A percentile compares a stretch with the other conserved stretches of the same genome.
Conservation (phyloP, 2,329 filamentous ascomycete genomes). For the Scopulariopsis brevicaulis region DNA sequence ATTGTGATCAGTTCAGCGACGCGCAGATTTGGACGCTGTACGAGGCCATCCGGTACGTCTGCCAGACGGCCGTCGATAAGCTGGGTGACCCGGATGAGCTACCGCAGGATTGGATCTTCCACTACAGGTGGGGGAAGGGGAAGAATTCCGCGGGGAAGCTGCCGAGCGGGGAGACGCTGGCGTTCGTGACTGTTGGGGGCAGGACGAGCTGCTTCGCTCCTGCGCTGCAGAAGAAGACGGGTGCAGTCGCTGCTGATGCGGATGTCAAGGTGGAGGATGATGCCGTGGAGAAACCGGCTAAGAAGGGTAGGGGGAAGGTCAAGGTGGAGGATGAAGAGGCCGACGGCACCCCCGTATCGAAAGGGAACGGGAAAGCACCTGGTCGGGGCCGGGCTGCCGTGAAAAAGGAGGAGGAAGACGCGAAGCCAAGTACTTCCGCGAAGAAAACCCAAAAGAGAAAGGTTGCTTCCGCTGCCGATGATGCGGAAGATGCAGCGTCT, state of each 20-base stretch:
- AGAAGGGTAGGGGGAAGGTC: slow-evolving; percentile 14
- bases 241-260: slow-evolving; percentile 6
- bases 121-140: slow-evolving; percentile 81
- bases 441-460: neutral
- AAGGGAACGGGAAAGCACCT: slow-evolving; percentile 6
- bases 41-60: slow-evolving; percentile 65
- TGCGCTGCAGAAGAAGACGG: slow-evolving; percentile 69
- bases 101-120: slow-evolving; percentile 79
- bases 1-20: slow-evolving; percentile 69
- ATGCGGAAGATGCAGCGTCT: neutral
- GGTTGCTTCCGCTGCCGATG: neutral
- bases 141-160: slow-evolving; percentile 60
- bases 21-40: slow-evolving; percentile 63
- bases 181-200: slow-evolving; percentile 80
- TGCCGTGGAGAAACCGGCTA: slow-evolving; percentile 14
- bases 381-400: slow-evolving; percentile 8
- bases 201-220: slow-evolving; percentile 86
- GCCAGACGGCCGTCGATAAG: slow-evolving; percentile 64
- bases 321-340: slow-evolving; percentile 17
- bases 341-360: slow-evolving; percentile 1
- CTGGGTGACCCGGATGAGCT: slow-evolving; percentile 76
- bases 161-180: slow-evolving; percentile 76
- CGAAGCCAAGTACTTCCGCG: neutral
- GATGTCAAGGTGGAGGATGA: slow-evolving; percentile 13
- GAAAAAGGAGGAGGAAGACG: slow-evolving; percentile 11